Base-by-base conservation (phyloP, 306 rosid species). In the Erythrophleum fordii region DNA sequence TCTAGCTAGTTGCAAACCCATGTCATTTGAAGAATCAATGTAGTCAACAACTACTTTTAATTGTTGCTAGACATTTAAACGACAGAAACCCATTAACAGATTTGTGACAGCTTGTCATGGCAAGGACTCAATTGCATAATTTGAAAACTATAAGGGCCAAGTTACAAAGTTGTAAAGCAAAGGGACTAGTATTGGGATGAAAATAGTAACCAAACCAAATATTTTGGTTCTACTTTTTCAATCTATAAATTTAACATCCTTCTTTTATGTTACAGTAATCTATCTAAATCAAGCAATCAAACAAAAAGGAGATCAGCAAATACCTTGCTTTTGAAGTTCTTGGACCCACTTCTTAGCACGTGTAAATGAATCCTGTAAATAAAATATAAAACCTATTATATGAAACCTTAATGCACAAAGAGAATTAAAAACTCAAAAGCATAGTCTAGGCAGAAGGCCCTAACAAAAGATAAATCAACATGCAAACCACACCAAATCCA, bases 251-350 rank as follows among this genome's bases (percentile, higher is more conserved):
- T 85, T 23, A 62, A 34, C 16, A 52, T 42, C 70, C 55, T 28
- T 69, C 59, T 52, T 17, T 2, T 6, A 62, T 6, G 20, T 65
- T 22, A n/a, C 9, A 35, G 28, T 65, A 65, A n/a, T 65, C 25
- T 37, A 65, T 37, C 22, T 23, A 42, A 22, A 41, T 68, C 53
- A 68, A 4, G 16, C 73, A 67, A 11, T 11, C 49, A 41, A 11
- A n/a, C 51, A 14, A 71, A 73, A 42, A 75, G 22, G 18, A 55
- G 56, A 69, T 20, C 39, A 87, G 77, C 52, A 76, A 81, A 77
- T 78, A 88, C 92, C 92, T 88, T 88, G 92, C 82, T 86, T 88
- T 71, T 88, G 92, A 86, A 88, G 92, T 83, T 88, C 92, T 84
- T 88, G 88, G 74, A 88, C 92, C 92, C 92, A 88, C 71, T 88